Base-by-base conservation (phyloP, 2,329 filamentous ascomycete genomes). In the Cladosporium colombiae region DNA sequence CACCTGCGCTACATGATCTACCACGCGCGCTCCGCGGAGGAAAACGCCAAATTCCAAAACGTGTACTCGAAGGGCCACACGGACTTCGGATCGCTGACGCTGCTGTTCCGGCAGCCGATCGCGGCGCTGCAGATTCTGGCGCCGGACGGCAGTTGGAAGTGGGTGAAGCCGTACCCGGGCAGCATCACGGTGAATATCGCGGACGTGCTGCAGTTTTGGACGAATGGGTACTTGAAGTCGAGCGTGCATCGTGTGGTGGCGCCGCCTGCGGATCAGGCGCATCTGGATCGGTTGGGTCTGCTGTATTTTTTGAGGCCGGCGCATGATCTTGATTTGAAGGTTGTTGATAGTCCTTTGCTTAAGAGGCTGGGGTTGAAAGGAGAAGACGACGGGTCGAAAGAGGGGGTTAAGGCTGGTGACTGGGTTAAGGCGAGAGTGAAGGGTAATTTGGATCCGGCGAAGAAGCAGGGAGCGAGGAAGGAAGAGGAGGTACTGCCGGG, bases 221-320 rank as follows among this genome's bases (percentile, higher is more conserved):
- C 77, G 0, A 76, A 74, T 25, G 78, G 78, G 13, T 80, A 80
- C 66, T 75, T 85, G 52, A 84, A 84, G 72, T 81, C 78, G 5
- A 82, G 78, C 13, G 76, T 83, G n/a, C 83, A 85, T 64, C 79
- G 83, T 1, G 83, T 85, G 0, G 77, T 81, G 53, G 77, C 79
- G 13, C 82, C 82, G 1, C 83, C 82, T 0, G 68, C 77, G 14
- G 83, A 84, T 63, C 83, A 85, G 70, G 78, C 77, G 2, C 75
- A 80, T 67, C 65, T 81, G 27, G 79, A 82, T 70, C 76, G 80
- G 5, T 66, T 80, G 31, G 80, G 81, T 0, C 73, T 82, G 56
- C 65, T 82, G 23, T 82, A 81, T 67, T 82, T 82, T 56, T 69
- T 75, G 33, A 65, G 73, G 11, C 73, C 73, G 21, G 67, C 72